Evolutionary conservation across 169 alveolate genomes (phyloP).

Genomic region (Plasmodium cynomolgi): DNA sequence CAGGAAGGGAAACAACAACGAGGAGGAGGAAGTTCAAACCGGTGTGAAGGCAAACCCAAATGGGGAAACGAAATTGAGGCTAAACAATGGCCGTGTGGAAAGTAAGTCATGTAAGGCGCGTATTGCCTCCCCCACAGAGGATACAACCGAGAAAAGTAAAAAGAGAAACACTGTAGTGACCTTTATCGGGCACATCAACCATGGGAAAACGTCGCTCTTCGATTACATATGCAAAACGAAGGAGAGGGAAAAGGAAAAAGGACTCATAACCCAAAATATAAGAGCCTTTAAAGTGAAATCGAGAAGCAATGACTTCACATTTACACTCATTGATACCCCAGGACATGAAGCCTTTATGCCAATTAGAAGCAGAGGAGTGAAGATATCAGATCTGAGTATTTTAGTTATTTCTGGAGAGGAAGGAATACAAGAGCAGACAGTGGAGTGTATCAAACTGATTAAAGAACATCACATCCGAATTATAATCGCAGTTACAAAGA

Average conservation of each 20-base stretch:
- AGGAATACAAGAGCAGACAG: conserved; percentile 94
- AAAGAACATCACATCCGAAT: conserved; percentile 81
- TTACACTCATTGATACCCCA: conserved; percentile 96
- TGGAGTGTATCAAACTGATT: conserved; percentile 91
- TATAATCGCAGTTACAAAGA: conserved; percentile 92
- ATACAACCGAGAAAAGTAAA: conserved; percentile 85
- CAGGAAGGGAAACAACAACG: not conserved
- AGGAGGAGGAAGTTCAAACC: not conserved
- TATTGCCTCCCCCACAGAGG: not conserved
- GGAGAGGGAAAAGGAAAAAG: conserved; percentile 88
- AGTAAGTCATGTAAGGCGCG: not conserved
- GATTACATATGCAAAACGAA: conserved; percentile 84
- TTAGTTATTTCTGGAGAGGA: conserved; percentile 95
- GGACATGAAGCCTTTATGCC: conserved; percentile 96
- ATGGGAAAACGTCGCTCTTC: conserved; percentile 96
- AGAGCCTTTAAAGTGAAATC: conserved; percentile 93
- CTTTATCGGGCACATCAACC: conserved; percentile 98
- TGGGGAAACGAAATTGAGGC: not conserved
- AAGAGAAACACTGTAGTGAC: conserved; percentile 93
- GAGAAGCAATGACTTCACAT: conserved; percentile 75
- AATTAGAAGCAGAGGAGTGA: conserved; percentile 94
- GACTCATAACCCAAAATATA: conserved; percentile 93
- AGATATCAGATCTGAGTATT: conserved; percentile 93
- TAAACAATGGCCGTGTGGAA: not conserved
- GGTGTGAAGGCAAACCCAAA: not conserved